Evolutionary conservation across 352 stramenopile genomes (phyloP).

Genomic region (Globisporangium uncinulatum): DNA sequence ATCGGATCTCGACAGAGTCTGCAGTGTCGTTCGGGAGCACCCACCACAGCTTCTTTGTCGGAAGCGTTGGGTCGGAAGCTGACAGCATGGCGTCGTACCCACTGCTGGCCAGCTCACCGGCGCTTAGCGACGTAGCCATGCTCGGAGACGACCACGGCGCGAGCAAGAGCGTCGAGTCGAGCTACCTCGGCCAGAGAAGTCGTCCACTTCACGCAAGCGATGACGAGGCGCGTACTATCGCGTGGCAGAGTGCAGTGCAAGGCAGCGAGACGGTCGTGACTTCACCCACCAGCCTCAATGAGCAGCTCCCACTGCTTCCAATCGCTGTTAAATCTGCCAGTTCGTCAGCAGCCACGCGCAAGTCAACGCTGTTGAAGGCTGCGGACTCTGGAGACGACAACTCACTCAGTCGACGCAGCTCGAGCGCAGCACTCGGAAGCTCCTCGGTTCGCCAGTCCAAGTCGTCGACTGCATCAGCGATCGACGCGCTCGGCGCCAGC

Average conservation of each 20-base stretch:
- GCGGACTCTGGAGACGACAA: too few species aligned
- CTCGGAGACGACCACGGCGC: slow-evolving; percentile 6
- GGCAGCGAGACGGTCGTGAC: not conserved
- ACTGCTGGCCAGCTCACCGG: slow-evolving; percentile 4
- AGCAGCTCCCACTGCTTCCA: not conserved
- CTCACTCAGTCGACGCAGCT: not conserved
- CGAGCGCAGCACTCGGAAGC: too few species aligned
- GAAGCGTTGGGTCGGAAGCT: slow-evolving; percentile 9
- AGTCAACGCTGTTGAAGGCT: too few species aligned
- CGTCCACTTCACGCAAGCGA: not conserved
- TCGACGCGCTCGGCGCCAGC: too few species aligned
- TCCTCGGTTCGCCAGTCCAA: not conserved
- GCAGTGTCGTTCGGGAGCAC: slow-evolving; percentile 1
- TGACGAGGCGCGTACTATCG: not conserved
- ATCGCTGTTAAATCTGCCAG: not conserved
- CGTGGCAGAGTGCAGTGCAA: not conserved
- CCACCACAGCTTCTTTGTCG: slow-evolving; percentile 30
- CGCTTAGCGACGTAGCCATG: slow-evolving; percentile 8
- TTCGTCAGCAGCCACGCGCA: not conserved
- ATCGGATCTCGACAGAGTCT: slow-evolving; percentile 3
- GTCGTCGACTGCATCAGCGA: not conserved
- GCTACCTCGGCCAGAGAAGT: slow-evolving; percentile 3
- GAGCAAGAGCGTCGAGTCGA: slow-evolving; percentile 4
- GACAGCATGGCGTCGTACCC: slow-evolving; percentile 17
- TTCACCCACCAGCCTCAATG: not conserved